Percentiles rank a stretch among this genome's conserved stretches.
Evolutionary conservation across 2,329 filamentous ascomycete species (phyloP).

Genomic region (Fusarium sp.): DNA sequence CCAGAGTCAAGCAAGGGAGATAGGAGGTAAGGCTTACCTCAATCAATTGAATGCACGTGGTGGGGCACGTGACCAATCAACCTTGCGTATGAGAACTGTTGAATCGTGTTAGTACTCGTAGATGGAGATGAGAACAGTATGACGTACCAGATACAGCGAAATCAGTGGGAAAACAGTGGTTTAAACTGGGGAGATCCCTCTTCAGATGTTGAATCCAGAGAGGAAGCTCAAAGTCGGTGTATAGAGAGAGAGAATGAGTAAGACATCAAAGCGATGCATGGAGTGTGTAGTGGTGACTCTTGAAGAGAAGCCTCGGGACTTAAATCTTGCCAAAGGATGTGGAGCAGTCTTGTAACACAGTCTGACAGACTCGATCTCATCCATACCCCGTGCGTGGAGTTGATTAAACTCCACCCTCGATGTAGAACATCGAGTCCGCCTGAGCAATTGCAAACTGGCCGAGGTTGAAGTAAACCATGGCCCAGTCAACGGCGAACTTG

Average conservation of each 20-base stretch:
- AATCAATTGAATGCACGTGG: not conserved
- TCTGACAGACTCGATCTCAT: not conserved
- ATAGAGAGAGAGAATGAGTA: not conserved
- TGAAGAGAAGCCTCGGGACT: not conserved
- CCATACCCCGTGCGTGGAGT: not conserved
- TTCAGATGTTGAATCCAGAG: not conserved
- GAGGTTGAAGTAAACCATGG: not conserved
- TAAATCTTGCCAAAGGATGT: not conserved
- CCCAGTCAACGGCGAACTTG: not conserved
- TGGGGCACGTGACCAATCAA: not conserved
- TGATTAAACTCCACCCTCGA: not conserved
- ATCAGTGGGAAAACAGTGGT: not conserved
- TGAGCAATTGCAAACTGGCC: not conserved
- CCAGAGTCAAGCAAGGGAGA: not conserved
- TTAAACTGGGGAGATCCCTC: not conserved
- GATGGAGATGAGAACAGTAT: not conserved
- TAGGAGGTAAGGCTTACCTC: not conserved
- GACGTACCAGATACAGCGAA: not conserved
- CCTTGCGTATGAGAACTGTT: not conserved
- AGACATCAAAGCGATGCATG: not conserved
- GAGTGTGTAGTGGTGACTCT: not conserved
- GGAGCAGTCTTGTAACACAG: not conserved
- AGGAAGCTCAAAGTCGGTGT: not conserved
- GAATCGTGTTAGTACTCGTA: accelerated
- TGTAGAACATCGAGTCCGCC: not conserved